A percentile compares a stretch with the other conserved stretches of the same genome.
These are phyloP conservation scores for Areca catechu DNA, from an alignment of 176 grass and related monocot genomes.

Conservation along the genomic window DNA sequence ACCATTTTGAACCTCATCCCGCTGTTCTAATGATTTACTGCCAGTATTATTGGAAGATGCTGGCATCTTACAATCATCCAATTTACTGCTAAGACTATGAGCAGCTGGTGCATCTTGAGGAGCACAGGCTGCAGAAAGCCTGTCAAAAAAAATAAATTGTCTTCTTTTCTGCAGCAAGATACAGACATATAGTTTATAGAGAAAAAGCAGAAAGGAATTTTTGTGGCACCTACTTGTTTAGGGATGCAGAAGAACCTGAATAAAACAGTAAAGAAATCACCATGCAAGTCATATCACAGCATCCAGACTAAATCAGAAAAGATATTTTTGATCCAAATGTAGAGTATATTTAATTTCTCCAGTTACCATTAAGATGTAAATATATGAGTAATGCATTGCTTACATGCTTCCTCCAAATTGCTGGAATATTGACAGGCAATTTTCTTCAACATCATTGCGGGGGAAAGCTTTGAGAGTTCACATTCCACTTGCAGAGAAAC, in stretches of 20 bases:
- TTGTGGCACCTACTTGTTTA: constrained; percentile 5
- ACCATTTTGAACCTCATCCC: constrained; percentile 38
- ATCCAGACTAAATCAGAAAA: too few species aligned
- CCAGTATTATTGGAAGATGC: constrained; percentile 14
- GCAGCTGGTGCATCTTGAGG: constrained; percentile 37
- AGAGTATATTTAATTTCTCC: not conserved
- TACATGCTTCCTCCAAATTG: constrained; percentile 40
- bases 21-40: constrained; percentile 25
- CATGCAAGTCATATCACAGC: not conserved
- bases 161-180: too few species aligned
- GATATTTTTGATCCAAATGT: not conserved
- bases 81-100: constrained; percentile 27
- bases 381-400: constrained; percentile 13
- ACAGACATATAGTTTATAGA: too few species aligned
- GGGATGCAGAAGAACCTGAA: constrained; percentile 39
- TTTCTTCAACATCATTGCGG: constrained; percentile 26
- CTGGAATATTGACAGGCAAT: constrained; percentile 21
- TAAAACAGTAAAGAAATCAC: not conserved
- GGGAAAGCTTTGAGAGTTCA: constrained; percentile 18
- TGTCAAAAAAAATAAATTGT: constrained; percentile 21
- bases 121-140: constrained; percentile 27
- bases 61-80: constrained; percentile 24
- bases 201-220: too few species aligned
- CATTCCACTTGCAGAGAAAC: constrained; percentile 24
- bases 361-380: not conserved